Percentiles rank a stretch among this genome's conserved stretches.
Conservation (phyloP, 352 stramenopile genomes). For the Thraustotheca clavata region DNA sequence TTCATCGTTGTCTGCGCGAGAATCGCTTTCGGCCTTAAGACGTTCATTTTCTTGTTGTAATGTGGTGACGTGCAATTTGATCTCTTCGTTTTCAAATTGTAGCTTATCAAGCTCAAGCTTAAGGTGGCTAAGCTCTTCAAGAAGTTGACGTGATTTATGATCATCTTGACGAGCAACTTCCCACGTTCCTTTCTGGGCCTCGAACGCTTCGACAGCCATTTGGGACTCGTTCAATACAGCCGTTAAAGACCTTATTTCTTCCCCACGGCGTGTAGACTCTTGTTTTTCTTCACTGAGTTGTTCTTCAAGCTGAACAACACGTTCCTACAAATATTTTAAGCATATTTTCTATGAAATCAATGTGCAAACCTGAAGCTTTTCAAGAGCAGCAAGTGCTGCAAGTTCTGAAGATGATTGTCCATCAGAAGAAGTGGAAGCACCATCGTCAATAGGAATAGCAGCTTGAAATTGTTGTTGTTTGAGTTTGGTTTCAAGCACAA, state of each 20-base stretch:
- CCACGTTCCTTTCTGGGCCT: slow-evolving; percentile 57
- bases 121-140: slow-evolving; percentile 31
- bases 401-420: slow-evolving; percentile 30
- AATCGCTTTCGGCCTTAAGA: slow-evolving; percentile 14
- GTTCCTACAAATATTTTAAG: slow-evolving; percentile 26
- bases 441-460: slow-evolving; percentile 6
- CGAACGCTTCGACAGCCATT: slow-evolving; percentile 48
- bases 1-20: not conserved
- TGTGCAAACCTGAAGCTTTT: slow-evolving; percentile 40
- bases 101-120: slow-evolving; percentile 60
- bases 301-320: slow-evolving; percentile 59
- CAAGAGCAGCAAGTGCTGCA: slow-evolving; percentile 30
- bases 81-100: slow-evolving; percentile 65
- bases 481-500: slow-evolving; percentile 59
- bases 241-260: slow-evolving; percentile 64
- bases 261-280: slow-evolving; percentile 58
- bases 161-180: slow-evolving; percentile 26
- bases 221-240: slow-evolving; percentile 53
- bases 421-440: no score
- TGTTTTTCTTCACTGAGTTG: slow-evolving; percentile 71
- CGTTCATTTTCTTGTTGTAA: slow-evolving; percentile 25
- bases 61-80: slow-evolving; percentile 21
- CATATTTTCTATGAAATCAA: not conserved
- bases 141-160: slow-evolving; percentile 14
- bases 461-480: slow-evolving; percentile 17